These are phyloP conservation scores for Penicillium crustosum DNA, from an alignment of 2,329 filamentous ascomycete species.

Conservation along the genomic window DNA sequence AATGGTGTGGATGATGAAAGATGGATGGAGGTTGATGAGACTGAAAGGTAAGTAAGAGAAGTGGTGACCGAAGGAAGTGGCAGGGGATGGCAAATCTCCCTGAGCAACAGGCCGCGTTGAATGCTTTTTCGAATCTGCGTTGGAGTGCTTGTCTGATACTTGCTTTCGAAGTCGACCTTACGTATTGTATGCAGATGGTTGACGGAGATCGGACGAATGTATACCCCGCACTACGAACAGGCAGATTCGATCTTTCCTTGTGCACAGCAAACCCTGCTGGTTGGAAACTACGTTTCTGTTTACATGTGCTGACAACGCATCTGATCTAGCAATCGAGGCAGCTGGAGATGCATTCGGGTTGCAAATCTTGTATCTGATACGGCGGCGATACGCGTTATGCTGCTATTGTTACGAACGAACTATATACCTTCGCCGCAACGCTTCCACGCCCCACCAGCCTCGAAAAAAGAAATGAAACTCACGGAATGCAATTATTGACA, in stretches of 20 bases:
- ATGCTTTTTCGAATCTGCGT: not conserved
- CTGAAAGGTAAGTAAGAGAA: slow-evolving; percentile 1
- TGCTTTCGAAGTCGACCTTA: not conserved
- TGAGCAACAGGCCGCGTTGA: not conserved
- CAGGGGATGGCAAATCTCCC: not conserved
- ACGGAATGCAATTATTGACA: not conserved
- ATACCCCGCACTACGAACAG: not conserved
- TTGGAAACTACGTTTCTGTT: not conserved
- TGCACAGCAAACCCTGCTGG: not conserved
- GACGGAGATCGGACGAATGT: too few species aligned
- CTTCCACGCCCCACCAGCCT: not conserved
- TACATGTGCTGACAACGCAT: not conserved
- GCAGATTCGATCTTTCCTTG: not conserved
- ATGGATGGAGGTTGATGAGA: not conserved
- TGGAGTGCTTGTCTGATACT: not conserved
- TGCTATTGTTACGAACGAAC: not conserved
- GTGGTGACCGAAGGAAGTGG: not conserved
- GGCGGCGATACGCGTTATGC: not conserved
- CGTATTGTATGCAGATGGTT: not conserved
- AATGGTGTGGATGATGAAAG: not conserved
- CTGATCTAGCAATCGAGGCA: not conserved
- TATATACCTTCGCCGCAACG: not conserved
- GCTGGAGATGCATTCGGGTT: not conserved
- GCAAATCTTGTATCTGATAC: not conserved
- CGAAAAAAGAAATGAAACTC: not conserved